phyloP scores from a whole-genome alignment of 768 basidiomycete species.

The Serendipita sp. region DNA sequence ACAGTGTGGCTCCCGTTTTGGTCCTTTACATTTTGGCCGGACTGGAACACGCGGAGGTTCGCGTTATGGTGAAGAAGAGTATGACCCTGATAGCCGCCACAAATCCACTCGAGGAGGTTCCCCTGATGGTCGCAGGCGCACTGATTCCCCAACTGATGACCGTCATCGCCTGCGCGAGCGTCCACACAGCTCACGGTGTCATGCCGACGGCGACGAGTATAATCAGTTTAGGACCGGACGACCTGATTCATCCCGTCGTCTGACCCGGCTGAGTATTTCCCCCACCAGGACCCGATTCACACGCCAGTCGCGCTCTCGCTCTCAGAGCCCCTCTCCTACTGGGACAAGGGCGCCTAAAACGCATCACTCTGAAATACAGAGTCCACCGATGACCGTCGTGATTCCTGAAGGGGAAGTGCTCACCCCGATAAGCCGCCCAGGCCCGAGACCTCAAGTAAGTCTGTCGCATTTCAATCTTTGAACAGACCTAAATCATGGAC shows the following conservation, averaged over 20 bases:
- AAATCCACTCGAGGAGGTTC: not conserved
- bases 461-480: not conserved
- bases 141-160: not conserved
- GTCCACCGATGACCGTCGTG: conserved; percentile 9
- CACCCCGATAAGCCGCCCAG: conserved; percentile 6
- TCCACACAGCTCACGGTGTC: not conserved
- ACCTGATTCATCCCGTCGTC: not conserved
- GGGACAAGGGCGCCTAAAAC: not conserved
- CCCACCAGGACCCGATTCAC: not conserved
- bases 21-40: not conserved
- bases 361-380: conserved; percentile 4
- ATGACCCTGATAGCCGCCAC: not conserved
- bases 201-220: not conserved
- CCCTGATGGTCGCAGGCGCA: not conserved
- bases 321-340: not conserved
- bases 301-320: conserved; percentile 8
- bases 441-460: not conserved
- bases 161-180: not conserved
- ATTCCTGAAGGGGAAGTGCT: conserved; percentile 5
- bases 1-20: not conserved
- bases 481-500: not conserved
- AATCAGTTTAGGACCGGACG: not conserved
- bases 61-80: not conserved
- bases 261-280: not conserved
- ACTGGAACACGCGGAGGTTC: not conserved